Percentiles rank a stretch among this genome's conserved stretches.
These are phyloP conservation scores for Whalleya microplaca DNA, from an alignment of 2,329 filamentous ascomycete genomes.

Conservation along the genomic window DNA sequence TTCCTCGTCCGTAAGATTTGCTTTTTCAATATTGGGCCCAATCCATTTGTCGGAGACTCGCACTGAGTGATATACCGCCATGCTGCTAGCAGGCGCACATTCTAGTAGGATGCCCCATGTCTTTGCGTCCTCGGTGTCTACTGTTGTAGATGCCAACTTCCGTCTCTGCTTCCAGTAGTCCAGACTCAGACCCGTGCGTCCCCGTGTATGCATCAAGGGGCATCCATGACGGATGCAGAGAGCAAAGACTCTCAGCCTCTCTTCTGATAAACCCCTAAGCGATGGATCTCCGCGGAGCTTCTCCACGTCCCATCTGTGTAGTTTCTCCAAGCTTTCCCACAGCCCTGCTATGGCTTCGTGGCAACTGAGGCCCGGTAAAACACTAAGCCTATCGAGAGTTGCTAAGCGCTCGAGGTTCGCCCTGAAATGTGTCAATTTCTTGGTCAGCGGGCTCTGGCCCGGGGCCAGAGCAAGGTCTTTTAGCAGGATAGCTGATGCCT, in stretches of 20 bases:
- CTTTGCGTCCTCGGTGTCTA: slow-evolving; percentile 45
- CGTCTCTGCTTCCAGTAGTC: slow-evolving; percentile 77
- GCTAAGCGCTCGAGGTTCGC: slow-evolving; percentile 72
- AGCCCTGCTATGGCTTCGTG: slow-evolving; percentile 78
- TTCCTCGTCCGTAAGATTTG: slow-evolving; percentile 49
- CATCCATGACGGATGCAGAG: slow-evolving; percentile 72
- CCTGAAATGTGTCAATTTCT: slow-evolving; percentile 71
- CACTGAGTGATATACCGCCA: slow-evolving; percentile 59
- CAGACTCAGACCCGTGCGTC: slow-evolving; percentile 69
- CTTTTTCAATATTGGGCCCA: slow-evolving; percentile 66
- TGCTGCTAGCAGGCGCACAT: slow-evolving; percentile 51
- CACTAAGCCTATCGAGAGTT: slow-evolving; percentile 71
- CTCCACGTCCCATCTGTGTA: slow-evolving; percentile 73
- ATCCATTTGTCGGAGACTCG: slow-evolving; percentile 78
- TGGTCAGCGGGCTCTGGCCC: slow-evolving; percentile 67
- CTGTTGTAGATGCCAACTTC: slow-evolving; percentile 45
- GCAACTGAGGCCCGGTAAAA: slow-evolving; percentile 70
- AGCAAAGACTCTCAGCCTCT: slow-evolving; percentile 58
- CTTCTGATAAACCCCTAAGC: slow-evolving; percentile 49
- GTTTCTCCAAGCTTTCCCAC: slow-evolving; percentile 67
- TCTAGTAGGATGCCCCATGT: slow-evolving; percentile 72
- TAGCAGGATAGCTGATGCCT: slow-evolving; percentile 68
- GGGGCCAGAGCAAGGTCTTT: slow-evolving; percentile 64
- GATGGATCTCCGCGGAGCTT: slow-evolving; percentile 55
- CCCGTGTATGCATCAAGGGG: slow-evolving; percentile 71